Evolutionary conservation across 345 rosid genomes (phyloP), one percentile per base, ranked within the genome.

Genomic region (Populus simonii): DNA sequence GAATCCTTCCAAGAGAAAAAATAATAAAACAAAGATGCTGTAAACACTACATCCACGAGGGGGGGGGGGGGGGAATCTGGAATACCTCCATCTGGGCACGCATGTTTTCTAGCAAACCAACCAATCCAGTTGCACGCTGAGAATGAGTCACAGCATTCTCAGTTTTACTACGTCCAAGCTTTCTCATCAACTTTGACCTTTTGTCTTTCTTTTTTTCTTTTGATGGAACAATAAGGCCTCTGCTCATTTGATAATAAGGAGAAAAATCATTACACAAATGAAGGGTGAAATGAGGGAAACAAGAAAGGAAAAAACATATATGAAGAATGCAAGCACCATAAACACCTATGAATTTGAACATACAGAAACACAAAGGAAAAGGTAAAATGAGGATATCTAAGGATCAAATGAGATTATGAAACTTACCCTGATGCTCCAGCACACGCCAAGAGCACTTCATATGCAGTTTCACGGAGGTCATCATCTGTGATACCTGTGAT

Each of bases 391-490:
- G 17, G 51, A 45, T 45, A 45, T 45, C 17, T 13, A 13, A 2
- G 59, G 55, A 31, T 74, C 74, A 39, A 74, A 68, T 16, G 22
- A 63, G 72, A 47, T 73, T 67, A 73, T 39, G 43, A 75, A 51
- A 80, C 81, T 79, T 88, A 96, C 99, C 99, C 98, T 65, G 98
- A 79, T 71, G 99, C 94, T 74, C 99, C 99, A 77, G 99, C 99
- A 81, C 98, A 93, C 41, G 97, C 97, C 88, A 96, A 83, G 68
- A 96, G 93, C 84, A 92, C 83, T 86, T 96, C 98, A 70, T 90
- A 96, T 41, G 99, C 97, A 74, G 97, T 91, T 85, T 96, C 98
- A 13, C 98, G 95, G 45, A 93, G 91, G 84, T 96, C 99, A 51
- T 96, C 99, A 83, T 91, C 98, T 36, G 90, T 85, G 39, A 91